Conservation (phyloP, 495 filamentous ascomycete genomes). For the Trichoderma orchidacearum region DNA sequence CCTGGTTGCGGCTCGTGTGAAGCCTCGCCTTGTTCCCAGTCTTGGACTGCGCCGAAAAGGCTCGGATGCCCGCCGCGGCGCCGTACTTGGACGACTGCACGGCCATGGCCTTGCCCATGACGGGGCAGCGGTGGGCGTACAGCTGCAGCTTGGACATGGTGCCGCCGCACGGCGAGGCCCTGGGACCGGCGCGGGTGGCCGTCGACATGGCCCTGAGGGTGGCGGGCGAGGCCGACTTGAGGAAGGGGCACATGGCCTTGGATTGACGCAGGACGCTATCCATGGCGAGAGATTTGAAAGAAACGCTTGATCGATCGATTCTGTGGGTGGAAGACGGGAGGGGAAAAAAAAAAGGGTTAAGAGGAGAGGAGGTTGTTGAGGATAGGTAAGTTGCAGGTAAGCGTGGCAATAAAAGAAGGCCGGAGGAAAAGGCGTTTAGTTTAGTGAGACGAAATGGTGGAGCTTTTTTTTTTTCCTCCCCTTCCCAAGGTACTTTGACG, state of each 20-base stretch:
- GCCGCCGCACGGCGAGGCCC: slow-evolving; percentile 64
- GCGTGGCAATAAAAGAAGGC: not conserved
- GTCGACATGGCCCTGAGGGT: slow-evolving; percentile 84
- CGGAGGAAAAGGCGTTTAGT: not conserved
- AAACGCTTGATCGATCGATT: not conserved
- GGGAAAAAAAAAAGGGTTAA: not conserved
- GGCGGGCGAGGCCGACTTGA: slow-evolving; percentile 83
- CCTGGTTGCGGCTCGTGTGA: slow-evolving; percentile 62
- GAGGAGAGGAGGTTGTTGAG: not conserved
- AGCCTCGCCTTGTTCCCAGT: slow-evolving; percentile 48
- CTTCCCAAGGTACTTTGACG: too few relatives aligned
- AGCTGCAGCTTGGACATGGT: slow-evolving; percentile 96
- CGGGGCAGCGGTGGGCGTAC: slow-evolving; percentile 84
- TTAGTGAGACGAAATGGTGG: too few relatives aligned
- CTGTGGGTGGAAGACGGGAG: not conserved
- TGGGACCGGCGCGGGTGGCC: slow-evolving; percentile 46
- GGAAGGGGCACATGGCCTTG: slow-evolving; percentile 89
- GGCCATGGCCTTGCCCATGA: slow-evolving; percentile 95
- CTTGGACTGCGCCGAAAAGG: slow-evolving; percentile 26
- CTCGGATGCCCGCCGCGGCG: slow-evolving; percentile 28
- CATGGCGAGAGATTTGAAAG: slow-evolving; percentile 37
- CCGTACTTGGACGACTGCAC: slow-evolving; percentile 56
- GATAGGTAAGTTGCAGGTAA: not conserved
- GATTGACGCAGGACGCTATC: slow-evolving; percentile 90
- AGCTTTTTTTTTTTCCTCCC: too few relatives aligned